Percentiles rank a stretch among this genome's conserved stretches.
Conservation (phyloP, 1,139 yeast species). For the Keqinozyma sinolaborantium region DNA sequence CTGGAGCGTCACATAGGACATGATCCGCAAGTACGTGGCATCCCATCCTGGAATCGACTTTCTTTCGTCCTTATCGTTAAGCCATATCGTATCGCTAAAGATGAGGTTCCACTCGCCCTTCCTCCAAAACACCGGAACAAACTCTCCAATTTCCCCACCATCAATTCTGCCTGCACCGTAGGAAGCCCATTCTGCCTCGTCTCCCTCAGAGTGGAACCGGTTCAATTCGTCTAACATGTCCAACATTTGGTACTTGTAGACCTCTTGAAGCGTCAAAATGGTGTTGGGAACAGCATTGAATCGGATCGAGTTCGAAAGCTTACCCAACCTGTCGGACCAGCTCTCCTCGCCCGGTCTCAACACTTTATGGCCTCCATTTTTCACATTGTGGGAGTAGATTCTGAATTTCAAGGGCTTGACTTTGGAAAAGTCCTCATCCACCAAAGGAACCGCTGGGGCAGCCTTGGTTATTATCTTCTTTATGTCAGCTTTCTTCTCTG, state of each 20-base stretch:
- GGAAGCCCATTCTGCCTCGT: conserved; percentile 25
- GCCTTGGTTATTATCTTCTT: conserved; percentile 14
- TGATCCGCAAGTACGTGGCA: conserved; percentile 47
- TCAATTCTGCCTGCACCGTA: conserved; percentile 35
- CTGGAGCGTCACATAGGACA: conserved; percentile 40
- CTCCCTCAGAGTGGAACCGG: conserved; percentile 13
- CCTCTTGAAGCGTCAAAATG: conserved; percentile 34
- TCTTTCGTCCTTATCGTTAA: conserved; percentile 25
- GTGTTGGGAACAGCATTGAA: conserved; percentile 22
- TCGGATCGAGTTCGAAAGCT: conserved; percentile 25
- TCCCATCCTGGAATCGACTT: conserved; percentile 49
- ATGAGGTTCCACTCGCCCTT: conserved; percentile 29
- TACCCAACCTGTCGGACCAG: conserved; percentile 25
- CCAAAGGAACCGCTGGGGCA: conserved; percentile 13
- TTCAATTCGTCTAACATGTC: conserved; percentile 29
- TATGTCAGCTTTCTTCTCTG: conserved; percentile 6
- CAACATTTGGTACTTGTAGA: conserved; percentile 28
- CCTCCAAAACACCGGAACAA: conserved; percentile 30
- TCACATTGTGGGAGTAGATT: conserved; percentile 36
- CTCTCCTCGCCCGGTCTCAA: conserved; percentile 27
- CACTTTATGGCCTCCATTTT: conserved; percentile 27
- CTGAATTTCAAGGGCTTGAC: conserved; percentile 21
- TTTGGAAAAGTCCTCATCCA: conserved; percentile 13
- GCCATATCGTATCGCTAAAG: conserved; percentile 31
- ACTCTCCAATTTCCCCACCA: conserved; percentile 30